These are phyloP conservation scores for Echeveria elegans DNA, from an alignment of 164 flowering plant genomes.

Conservation along the genomic window DNA sequence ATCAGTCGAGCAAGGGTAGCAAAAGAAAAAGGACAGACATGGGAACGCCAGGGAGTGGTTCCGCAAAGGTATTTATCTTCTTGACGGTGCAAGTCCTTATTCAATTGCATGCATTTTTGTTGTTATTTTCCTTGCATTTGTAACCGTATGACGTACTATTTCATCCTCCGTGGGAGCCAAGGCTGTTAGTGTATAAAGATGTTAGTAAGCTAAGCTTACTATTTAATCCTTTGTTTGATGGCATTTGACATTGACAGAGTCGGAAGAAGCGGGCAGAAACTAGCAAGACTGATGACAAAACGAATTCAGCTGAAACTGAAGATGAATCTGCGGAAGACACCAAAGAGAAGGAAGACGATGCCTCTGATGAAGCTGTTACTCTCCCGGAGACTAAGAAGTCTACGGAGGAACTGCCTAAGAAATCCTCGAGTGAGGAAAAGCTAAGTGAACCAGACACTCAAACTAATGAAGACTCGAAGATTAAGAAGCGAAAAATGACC, in stretches of 20 bases:
- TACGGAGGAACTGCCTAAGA: conserved; percentile 40
- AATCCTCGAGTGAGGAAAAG: conserved; percentile 54
- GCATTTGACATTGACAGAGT: conserved; percentile 24
- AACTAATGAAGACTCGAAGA: conserved; percentile 37
- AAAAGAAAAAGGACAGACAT: conserved; percentile 62
- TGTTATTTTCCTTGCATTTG: background rate
- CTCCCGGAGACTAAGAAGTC: background rate
- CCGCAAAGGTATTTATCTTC: conserved; percentile 46
- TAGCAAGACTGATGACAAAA: conserved; percentile 27
- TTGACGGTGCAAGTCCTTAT: background rate
- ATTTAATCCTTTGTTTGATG: background rate
- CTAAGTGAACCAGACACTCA: conserved; percentile 45
- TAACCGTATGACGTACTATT: background rate
- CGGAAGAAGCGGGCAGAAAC: conserved; percentile 30
- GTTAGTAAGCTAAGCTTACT: background rate
- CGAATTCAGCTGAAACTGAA: conserved; percentile 36
- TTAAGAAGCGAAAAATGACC: conserved; percentile 31
- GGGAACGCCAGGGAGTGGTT: conserved; percentile 33
- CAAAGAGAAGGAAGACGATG: conserved; percentile 44
- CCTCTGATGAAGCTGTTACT: conserved; percentile 39
- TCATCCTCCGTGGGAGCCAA: background rate
- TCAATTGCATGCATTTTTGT: background rate
- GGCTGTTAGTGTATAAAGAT: background rate
- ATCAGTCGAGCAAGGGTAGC: conserved; percentile 44
- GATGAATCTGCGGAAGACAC: conserved; percentile 54